A percentile compares a stretch with the other conserved stretches of the same genome.
These are phyloP conservation scores for Trebouxia sp. DNA, from an alignment of 139 green algal species.

Conservation along the genomic window DNA sequence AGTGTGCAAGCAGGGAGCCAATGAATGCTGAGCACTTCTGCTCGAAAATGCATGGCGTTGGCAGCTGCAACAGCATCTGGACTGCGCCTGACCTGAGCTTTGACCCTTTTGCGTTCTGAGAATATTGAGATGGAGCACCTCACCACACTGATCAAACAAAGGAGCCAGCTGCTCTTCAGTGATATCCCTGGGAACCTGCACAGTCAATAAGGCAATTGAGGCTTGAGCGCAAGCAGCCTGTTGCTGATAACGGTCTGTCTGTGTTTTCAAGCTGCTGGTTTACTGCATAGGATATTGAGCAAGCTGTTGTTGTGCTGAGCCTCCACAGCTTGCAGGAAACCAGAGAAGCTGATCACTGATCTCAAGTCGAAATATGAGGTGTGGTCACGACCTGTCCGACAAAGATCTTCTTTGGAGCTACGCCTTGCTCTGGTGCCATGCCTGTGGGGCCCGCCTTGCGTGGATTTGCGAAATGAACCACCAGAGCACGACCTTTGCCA, in stretches of 20 bases:
- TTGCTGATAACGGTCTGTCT: too few relatives aligned
- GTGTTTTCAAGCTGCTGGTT: too few relatives aligned
- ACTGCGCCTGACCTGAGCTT: conserved; percentile 50
- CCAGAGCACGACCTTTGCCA: conserved; percentile 57
- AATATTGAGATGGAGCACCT: conserved; percentile 75
- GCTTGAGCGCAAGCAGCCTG: too few relatives aligned
- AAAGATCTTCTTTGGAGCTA: conserved; percentile 89
- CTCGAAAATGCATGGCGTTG: too few relatives aligned
- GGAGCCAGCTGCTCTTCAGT: conserved; percentile 61
- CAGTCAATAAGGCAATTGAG: neutral
- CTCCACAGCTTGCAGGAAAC: too few relatives aligned
- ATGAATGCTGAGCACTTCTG: too few relatives aligned
- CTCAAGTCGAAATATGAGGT: neutral
- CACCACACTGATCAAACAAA: conserved; percentile 76
- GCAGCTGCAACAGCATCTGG: too few relatives aligned
- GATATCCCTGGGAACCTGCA: conserved; percentile 68
- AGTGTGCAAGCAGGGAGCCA: neutral
- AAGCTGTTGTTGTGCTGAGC: neutral
- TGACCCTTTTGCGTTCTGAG: conserved; percentile 56
- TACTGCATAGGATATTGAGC: too few relatives aligned
- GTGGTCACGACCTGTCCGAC: conserved; percentile 65
- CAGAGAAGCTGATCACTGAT: neutral
- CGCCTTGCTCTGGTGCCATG: conserved; percentile 55
- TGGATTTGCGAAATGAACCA: conserved; percentile 87
- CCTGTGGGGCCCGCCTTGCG: conserved; percentile 45